A percentile compares a stretch with the other conserved stretches of the same genome.
These are phyloP conservation scores for Rubia tinctorum DNA, from an alignment of 305 asterid species.

Conservation along the genomic window DNA sequence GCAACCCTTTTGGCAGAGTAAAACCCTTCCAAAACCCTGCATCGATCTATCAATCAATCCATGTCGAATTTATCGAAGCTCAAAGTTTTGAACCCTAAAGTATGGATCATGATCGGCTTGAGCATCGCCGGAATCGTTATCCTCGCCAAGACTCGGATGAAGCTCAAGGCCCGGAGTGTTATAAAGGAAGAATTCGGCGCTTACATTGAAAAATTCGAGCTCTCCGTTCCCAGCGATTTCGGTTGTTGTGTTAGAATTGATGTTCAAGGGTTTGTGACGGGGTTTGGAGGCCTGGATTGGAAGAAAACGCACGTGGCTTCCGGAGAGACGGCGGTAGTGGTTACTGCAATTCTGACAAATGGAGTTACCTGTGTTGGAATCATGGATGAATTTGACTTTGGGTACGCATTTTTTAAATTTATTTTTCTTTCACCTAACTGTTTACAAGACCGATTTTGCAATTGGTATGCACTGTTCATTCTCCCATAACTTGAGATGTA, in stretches of 20 bases:
- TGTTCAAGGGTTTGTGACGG: no score
- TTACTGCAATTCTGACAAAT: slow-evolving; percentile 57
- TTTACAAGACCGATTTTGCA: slow-evolving; percentile 81
- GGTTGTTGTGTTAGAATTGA: slow-evolving; percentile 58
- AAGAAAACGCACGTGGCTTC: slow-evolving; percentile 77
- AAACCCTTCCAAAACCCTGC: slow-evolving; percentile 28
- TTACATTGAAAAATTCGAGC: slow-evolving; percentile 63
- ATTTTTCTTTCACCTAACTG: neutral
- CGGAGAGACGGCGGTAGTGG: slow-evolving; percentile 66
- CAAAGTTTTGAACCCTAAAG: slow-evolving; percentile 56
- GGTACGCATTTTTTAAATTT: neutral
- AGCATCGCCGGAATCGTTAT: slow-evolving; percentile 78
- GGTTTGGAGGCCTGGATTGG: slow-evolving; percentile 88
- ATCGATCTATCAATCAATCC: slow-evolving; percentile 33
- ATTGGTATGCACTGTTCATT: slow-evolving; percentile 64
- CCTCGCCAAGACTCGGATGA: slow-evolving; percentile 77
- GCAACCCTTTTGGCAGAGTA: neutral
- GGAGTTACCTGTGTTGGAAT: no score
- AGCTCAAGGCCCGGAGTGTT: slow-evolving; percentile 36
- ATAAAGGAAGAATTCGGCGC: slow-evolving; percentile 85
- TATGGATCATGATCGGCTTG: slow-evolving; percentile 85
- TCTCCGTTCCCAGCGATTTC: slow-evolving; percentile 73
- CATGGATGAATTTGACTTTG: slow-evolving; percentile 60
- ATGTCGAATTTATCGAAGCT: slow-evolving; percentile 70
- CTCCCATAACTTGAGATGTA: neutral